These are phyloP conservation scores for Acmispon strigosus DNA, from an alignment of 306 rosid genomes.

Conservation along the genomic window DNA sequence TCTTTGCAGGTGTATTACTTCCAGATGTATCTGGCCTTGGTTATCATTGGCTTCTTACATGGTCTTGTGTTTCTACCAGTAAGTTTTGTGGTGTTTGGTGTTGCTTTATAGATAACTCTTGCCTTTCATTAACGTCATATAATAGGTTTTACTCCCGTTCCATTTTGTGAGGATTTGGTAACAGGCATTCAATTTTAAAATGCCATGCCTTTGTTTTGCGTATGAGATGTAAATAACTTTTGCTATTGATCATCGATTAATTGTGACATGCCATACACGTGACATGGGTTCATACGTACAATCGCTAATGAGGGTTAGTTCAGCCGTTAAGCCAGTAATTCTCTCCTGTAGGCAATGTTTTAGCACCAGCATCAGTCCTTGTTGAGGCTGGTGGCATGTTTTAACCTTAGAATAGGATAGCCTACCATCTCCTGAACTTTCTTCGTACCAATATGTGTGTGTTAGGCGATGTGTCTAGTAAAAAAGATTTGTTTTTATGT, in stretches of 20 bases:
- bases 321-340: neutral
- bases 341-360: neutral
- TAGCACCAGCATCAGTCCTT: neutral
- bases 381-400: neutral
- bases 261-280: neutral
- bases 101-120: conserved; percentile 11
- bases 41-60: conserved; percentile 88
- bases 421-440: neutral
- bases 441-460: neutral
- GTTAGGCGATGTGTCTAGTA: too few relatives aligned
- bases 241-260: neutral
- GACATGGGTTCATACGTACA: neutral
- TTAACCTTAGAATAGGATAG: neutral
- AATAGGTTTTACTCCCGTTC: neutral
- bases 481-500: too few relatives aligned
- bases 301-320: neutral
- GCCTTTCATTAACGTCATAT: neutral
- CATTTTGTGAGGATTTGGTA: conserved; percentile 7
- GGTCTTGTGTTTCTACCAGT: conserved; percentile 94
- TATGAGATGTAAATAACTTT: neutral
- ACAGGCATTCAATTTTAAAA: neutral
- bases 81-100: conserved; percentile 30
- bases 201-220: neutral
- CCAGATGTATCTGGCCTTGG: conserved; percentile 95
- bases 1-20: conserved; percentile 85